Base-by-base conservation (phyloP, 2,329 filamentous ascomycete species). In the Diaporthe caulivora region DNA sequence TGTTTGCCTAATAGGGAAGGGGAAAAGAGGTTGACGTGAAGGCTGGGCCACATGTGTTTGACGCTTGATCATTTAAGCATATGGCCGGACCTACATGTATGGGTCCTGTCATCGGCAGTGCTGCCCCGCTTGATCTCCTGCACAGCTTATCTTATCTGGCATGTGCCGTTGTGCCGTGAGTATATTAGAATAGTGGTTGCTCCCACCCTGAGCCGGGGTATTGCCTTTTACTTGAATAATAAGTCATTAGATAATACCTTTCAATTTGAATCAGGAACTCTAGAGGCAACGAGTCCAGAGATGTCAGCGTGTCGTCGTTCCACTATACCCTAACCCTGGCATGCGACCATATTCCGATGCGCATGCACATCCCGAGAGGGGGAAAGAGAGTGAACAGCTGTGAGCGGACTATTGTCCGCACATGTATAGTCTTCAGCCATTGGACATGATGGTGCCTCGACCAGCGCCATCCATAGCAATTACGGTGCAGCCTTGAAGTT, bases 1-100 rank as follows among this genome's bases (percentile, higher is more conserved):
- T 24, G 21, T 24, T 24, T 65, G 21, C 60, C 44, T 17, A 37
- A 65, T 37, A 11, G 21, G 60, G 44, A 37, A 65, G 11, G 44
- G 18, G 37, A 65, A 65, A 51, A 37, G 60, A 65, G 60, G 44
- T 21, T 49, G 60, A 49, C 51, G 44, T 51, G 10, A 15, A 51
- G 13, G 60, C 29, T 47, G 26, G 29, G 37, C 44, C 15, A 65
- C 42, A 58, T 26, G 44, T 44, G 60, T 24, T 51, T 7, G 60
- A 51, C 21, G 60, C 44, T 34, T 37, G 51, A 65, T 51, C 44
- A 37, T 65, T 65, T 51, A 51, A 65, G 60, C 60, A 51, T 65
- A 51, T 21, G 24, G 29, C 18, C 31, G 40, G 29, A 64, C 42
- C 60, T 34, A 13, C 13, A 40, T 40, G 29, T 11, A 13, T 34